phyloP scores from a whole-genome alignment of 164 flowering plant genomes.

The Cinnamomum chago region DNA sequence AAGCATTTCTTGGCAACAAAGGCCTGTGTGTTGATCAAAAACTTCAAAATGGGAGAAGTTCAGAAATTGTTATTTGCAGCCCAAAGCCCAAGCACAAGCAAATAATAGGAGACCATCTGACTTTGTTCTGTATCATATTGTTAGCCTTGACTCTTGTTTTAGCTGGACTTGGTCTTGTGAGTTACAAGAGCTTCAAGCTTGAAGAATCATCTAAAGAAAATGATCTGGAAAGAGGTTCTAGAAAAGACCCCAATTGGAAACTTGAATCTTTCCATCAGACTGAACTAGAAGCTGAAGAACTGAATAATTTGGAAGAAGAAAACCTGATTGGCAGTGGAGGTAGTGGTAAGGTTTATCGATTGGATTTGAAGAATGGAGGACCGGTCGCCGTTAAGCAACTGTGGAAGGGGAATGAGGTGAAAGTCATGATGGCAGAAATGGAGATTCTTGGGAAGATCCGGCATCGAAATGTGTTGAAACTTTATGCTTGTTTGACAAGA shows the following conservation, averaged over 20 bases:
- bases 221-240: slow-evolving; percentile 24
- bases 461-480: slow-evolving; percentile 78
- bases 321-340: slow-evolving; percentile 84
- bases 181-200: slow-evolving; percentile 50
- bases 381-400: slow-evolving; percentile 83
- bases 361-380: slow-evolving; percentile 56
- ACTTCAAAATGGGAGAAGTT: slow-evolving; percentile 10
- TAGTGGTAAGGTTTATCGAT: slow-evolving; percentile 80
- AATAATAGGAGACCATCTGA: neutral
- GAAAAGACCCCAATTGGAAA: slow-evolving; percentile 46
- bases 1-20: slow-evolving; percentile 57
- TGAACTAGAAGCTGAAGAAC: slow-evolving; percentile 67
- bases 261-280: slow-evolving; percentile 62
- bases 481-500: slow-evolving; percentile 62
- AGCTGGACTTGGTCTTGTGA: slow-evolving; percentile 43
- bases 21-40: slow-evolving; percentile 52
- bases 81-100: slow-evolving; percentile 20
- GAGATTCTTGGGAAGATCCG: slow-evolving; percentile 76
- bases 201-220: slow-evolving; percentile 19
- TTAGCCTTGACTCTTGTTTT: slow-evolving; percentile 33
- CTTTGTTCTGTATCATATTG: slow-evolving; percentile 21
- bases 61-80: slow-evolving; percentile 34
- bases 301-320: slow-evolving; percentile 54
- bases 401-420: slow-evolving; percentile 56
- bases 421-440: slow-evolving; percentile 62